Evolutionary conservation across 768 basidiomycete species (phyloP).

Genomic region (Phlegmacium glaucopus): DNA sequence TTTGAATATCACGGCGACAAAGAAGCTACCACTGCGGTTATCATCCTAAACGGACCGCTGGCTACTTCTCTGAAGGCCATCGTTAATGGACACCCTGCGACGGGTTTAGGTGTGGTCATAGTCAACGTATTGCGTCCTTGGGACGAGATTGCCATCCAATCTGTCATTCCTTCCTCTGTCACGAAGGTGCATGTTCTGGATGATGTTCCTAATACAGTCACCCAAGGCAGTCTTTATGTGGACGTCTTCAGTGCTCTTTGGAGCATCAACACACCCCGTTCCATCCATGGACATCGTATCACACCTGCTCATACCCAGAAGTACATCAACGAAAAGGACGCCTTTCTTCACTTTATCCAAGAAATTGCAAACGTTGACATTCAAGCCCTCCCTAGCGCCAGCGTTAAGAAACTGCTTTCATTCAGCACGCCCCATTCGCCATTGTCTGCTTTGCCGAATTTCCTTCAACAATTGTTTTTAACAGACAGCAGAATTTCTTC

Average conservation of each 20-base stretch:
- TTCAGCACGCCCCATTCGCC: slow-evolving; percentile 59
- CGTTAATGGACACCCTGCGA: slow-evolving; percentile 26
- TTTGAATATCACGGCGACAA: slow-evolving; percentile 75
- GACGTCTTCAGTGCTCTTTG: slow-evolving; percentile 67
- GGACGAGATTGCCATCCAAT: slow-evolving; percentile 62
- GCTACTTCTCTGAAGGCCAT: slow-evolving; percentile 61
- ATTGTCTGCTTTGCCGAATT: slow-evolving; percentile 50
- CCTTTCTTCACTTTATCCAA: slow-evolving; percentile 42
- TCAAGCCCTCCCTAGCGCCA: slow-evolving; percentile 33
- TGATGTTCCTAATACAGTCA: slow-evolving; percentile 62
- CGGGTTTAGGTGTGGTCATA: slow-evolving; percentile 61
- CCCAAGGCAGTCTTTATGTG: slow-evolving; percentile 65
- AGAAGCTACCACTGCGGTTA: slow-evolving; percentile 61
- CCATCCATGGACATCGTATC: slow-evolving; percentile 54
- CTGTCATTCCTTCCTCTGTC: slow-evolving; percentile 55
- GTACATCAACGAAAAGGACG: slow-evolving; percentile 41
- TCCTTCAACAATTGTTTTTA: slow-evolving; percentile 59
- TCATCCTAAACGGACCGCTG: slow-evolving; percentile 73
- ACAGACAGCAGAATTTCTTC: slow-evolving; percentile 47
- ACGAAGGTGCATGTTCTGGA: slow-evolving; percentile 70
- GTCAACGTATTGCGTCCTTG: slow-evolving; percentile 86
- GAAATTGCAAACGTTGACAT: slow-evolving; percentile 27
- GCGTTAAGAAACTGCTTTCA: slow-evolving; percentile 60
- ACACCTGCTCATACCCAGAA: slow-evolving; percentile 53
- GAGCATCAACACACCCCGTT: slow-evolving; percentile 19